These are phyloP conservation scores for Durotheca rogersii DNA, from an alignment of 495 filamentous ascomycete species.

Conservation along the genomic window DNA sequence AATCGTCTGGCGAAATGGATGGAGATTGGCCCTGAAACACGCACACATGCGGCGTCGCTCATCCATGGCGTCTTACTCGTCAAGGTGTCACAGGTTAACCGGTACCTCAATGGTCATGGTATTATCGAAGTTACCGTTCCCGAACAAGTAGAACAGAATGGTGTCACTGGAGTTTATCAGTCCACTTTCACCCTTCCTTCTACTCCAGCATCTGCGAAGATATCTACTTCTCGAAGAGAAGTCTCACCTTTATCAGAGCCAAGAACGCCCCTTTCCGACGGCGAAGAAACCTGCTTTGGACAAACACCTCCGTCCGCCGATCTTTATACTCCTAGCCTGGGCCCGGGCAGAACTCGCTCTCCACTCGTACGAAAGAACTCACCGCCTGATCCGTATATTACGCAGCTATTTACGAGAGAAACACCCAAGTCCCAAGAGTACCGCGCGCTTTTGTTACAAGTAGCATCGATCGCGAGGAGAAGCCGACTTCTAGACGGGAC, in stretches of 20 bases:
- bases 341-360: neutral
- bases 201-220: conserved; percentile 4
- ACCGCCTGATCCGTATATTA: conserved; percentile 1
- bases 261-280: conserved; percentile 3
- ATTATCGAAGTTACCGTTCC: conserved; percentile 12
- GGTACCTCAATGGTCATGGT: conserved; percentile 14
- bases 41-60: conserved; percentile 5
- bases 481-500: too few species aligned
- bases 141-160: conserved; percentile 3
- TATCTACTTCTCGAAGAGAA: conserved; percentile 8
- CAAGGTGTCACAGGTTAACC: conserved; percentile 18
- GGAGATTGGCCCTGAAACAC: conserved; percentile 34
- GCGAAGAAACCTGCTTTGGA: neutral
- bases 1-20: conserved; percentile 36
- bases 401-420: neutral
- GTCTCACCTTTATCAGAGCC: neutral
- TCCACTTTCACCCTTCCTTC: neutral
- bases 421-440: conserved; percentile 13
- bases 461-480: conserved; percentile 30
- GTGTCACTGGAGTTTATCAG: neutral
- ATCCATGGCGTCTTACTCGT: conserved; percentile 9
- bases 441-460: conserved; percentile 31
- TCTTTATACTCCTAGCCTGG: neutral
- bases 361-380: neutral
- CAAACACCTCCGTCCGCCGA: conserved; percentile 6